Base-by-base conservation (phyloP, 1,139 yeast species). In the Pichia sp. region DNA sequence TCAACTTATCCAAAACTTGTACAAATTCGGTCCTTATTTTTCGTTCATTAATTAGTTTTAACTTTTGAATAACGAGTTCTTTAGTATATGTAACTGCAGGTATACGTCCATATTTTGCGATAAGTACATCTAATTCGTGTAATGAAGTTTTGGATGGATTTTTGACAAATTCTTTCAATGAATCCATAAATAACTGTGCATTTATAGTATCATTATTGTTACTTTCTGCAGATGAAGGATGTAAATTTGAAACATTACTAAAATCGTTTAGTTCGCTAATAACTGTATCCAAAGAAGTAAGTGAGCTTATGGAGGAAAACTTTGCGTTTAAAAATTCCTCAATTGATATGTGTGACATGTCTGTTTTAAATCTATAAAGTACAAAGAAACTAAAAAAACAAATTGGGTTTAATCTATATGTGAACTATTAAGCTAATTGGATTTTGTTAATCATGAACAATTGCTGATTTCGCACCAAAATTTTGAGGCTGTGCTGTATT, bases 61-160 rank as follows among this genome's bases (percentile, higher is more conserved):
- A 10, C n/a, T 48, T 49, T 35, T 48, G 43, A 6, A 34, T 30
- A 4, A 46, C 32, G 4, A 51, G 33, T 25, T 46, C 48, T 12
- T 46, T 39, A 6, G 51, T 35, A 20, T 49, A 49, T 6, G 51
- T 47, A 0, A 51, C 28, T 4, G 44, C 45, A 2, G 54, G 51
- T 3, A 43, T 10, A 7, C 12, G 16, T 3, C 54, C 54, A 37
- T 43, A 34, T 16, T 37, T n/a, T 2, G 2, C 22, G 9, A 49
- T 38, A 3, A 49, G n/a, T 3, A 8, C 31, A 24, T 51, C 43
- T 4, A 49, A 8, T 16, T 29, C 23, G 3, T 24, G 16, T 1
- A 49, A 20, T 16, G 35, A 11, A 4, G 32, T 31, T 2, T 35
- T 33, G 7, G 39, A 12, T 24, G 48, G 47, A 2, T 36, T 9